Evolutionary conservation across 352 stramenopile genomes (phyloP).

Genomic region (Pythium brachiatum): DNA sequence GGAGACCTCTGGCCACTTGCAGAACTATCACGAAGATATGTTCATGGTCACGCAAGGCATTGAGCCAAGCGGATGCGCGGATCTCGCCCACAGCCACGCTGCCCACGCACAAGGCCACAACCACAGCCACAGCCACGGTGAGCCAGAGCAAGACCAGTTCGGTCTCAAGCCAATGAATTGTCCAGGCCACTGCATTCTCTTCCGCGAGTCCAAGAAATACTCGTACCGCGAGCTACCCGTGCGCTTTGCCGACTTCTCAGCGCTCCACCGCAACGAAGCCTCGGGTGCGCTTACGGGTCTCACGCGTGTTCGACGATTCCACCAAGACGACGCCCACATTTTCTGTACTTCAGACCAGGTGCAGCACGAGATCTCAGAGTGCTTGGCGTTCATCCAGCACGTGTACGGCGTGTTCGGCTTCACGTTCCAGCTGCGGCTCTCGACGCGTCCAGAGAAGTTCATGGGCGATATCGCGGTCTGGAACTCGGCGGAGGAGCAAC

Average conservation of each 20-base stretch:
- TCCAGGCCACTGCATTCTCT: constrained; percentile 97
- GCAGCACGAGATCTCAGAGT: constrained; percentile 93
- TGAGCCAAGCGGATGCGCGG: background rate
- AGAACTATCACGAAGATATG: constrained; percentile 98
- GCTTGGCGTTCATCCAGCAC: constrained; percentile 92
- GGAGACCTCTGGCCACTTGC: constrained; percentile 95
- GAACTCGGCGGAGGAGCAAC: constrained; percentile 87
- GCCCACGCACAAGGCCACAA: constrained; percentile 27
- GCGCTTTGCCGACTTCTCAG: constrained; percentile 94
- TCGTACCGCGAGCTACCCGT: constrained; percentile 96
- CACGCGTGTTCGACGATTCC: constrained; percentile 97
- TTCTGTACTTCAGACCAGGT: constrained; percentile 96
- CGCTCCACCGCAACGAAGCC: constrained; percentile 94
- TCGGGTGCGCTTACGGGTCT: constrained; percentile 95
- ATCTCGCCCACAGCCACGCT: constrained; percentile 2
- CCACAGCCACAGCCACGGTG: constrained; percentile 24
- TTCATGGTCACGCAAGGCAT: constrained; percentile 87
- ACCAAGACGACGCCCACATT: constrained; percentile 98
- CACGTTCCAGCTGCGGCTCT: constrained; percentile 91
- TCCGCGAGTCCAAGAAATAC: constrained; percentile 92
- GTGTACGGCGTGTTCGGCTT: constrained; percentile 96
- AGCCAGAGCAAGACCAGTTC: constrained; percentile 88
- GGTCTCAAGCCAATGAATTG: constrained; percentile 99
- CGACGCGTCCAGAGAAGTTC: constrained; percentile 93
- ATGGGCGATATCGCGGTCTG: constrained; percentile 94